A percentile compares a stretch with the other conserved stretches of the same genome.
Conservation (phyloP, 202 grass and related monocot genomes). For the Hordeum pubiflorum region DNA sequence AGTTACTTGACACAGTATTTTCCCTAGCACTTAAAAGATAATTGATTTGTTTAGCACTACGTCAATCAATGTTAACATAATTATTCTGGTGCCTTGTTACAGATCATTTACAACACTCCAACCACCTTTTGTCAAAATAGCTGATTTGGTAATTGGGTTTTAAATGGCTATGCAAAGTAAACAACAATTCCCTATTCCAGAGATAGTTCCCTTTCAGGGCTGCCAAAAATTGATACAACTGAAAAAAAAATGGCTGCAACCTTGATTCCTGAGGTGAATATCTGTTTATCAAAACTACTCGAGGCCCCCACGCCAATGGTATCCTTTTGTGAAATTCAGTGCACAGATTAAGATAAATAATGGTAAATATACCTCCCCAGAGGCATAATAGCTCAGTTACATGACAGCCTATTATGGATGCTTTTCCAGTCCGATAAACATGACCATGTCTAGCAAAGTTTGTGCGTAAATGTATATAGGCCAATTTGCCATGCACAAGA, state of each 20-base stretch:
- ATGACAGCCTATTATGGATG: neutral
- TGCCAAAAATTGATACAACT: neutral
- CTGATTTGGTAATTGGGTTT: neutral
- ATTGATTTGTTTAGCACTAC: neutral
- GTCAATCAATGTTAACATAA: neutral
- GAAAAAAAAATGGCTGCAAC: neutral
- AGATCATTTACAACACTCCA: neutral
- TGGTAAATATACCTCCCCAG: neutral
- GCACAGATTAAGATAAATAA: neutral
- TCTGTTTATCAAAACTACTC: constrained; percentile 4
- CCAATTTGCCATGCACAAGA: neutral
- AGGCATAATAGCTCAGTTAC: neutral
- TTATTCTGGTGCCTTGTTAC: neutral
- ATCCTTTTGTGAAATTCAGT: neutral
- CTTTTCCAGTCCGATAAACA: constrained; percentile 1
- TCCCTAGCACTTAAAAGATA: neutral
- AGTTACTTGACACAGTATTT: neutral
- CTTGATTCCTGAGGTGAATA: neutral
- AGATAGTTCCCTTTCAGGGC: neutral
- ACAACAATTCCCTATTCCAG: neutral
- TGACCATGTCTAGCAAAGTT: constrained; percentile 9
- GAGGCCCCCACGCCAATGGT: neutral
- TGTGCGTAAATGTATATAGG: neutral
- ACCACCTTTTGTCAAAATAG: neutral
- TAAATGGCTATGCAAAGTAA: neutral